Evolutionary conservation across 108 stramenopile species (phyloP), one percentile per base, ranked within the genome.

Genomic region (Cyclostephanos invisitatus): DNA sequence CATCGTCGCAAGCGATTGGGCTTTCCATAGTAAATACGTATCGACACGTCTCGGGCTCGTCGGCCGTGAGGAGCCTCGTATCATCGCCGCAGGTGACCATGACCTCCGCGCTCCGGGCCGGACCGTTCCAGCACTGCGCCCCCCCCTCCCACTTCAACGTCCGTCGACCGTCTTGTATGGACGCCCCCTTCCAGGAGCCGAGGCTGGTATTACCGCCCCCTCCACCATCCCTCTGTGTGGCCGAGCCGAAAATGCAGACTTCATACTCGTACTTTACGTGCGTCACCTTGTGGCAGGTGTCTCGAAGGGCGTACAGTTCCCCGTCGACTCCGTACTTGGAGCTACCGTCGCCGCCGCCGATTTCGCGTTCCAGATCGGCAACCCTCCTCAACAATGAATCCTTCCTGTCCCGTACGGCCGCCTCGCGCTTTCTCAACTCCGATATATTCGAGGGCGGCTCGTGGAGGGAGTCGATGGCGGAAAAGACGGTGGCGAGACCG

Each of bases 41-140:
- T 27, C 81, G 73, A 62, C 92, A 93, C 8, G 88, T 93, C 37
- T 93, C 88, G 17, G 92, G 92, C 71, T 93, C 92, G 56, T 91
- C 84, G 7, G 92, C 92, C 8, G 87, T 86, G 0, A 91, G 18
- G 7, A 93, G 37, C 60, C 82, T 89, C 42, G 83, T 90, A 6
- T 85, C 85, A 0, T 71, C n/a, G 17, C 92, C 89, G 67, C 92
- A 93, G 11, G 86, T 86, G 36, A 93, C 78, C 35, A 61, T 32
- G 2, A 85, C 88, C 22, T 83, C 86, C 20, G 89, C 90, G 9
- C 90, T 91, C 63, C 92, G 78, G 25, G 73, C 15, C 32, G 92
- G 92, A 9, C 92, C 92, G 65, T 93, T 91, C 92, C 92, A 93
- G 62, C 92, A 93, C 60, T 89, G 89, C 35, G 83, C 78, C 25